Evolutionary conservation across 768 basidiomycete genomes (phyloP), one percentile per base, ranked within the genome.

Genomic region (Boletellus emodensis): DNA sequence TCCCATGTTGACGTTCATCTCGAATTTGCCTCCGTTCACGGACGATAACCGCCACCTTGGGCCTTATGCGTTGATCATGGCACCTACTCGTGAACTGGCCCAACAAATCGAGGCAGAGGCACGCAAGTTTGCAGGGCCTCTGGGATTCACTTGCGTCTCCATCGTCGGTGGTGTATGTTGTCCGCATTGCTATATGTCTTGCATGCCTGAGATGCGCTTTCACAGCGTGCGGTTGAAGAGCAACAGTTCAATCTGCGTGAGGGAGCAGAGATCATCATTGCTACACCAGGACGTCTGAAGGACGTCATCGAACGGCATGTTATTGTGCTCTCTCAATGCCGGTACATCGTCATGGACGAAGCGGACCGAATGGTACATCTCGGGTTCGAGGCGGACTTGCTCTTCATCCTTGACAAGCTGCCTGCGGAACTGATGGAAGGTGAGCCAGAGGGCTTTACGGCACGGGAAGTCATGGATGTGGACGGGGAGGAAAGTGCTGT

Each of bases 291-390:
- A 73, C 94, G 96, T 71, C 78, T 99, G 15, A 96, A 96, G 70
- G 96, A 98, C 65, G 92, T 97, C 48, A 86, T 99, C 53, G 95
- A 99, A 71, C 84, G 94, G 18, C 90, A 89, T 67, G 92, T 98
- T 40, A 78, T 99, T 38, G 96, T 99, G 17, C 79, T 99, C 39
- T 88, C 90, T 7, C 96, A 99, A 69, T 98, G 96, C 69, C 91
- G 92, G 2, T 98, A 99, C 64, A 86, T 99, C 52, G 95, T 99
- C 58, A 96, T 99, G 96, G 96, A 99, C 67, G 96, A 99, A 76
- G 96, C 96, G 14, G 96, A 99, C 68, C 83, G 96, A 45, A 98
- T 99, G 96, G 94, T 99, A 54, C 85, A 94, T 63, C 83, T 98
- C 28, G 96, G 96, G 14, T 99, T 99, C 66, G 96, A 99, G 69